A percentile compares a stretch with the other conserved stretches of the same genome.
phyloP scores from a whole-genome alignment of 345 rosid species.

The Erysimum cheiranthoides region DNA sequence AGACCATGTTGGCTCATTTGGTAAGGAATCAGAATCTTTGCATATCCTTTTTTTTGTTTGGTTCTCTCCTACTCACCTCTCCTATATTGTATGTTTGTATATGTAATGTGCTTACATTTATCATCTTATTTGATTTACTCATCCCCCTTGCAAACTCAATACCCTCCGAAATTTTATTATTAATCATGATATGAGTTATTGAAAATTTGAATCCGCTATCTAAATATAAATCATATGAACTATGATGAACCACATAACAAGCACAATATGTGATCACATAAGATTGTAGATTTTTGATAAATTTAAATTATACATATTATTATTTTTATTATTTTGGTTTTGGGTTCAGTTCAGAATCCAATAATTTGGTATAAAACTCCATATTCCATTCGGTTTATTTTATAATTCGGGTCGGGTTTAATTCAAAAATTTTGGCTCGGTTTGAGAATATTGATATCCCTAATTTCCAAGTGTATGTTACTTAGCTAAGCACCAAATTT shows the following conservation, averaged over 20 bases:
- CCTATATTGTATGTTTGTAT: conserved; percentile 30
- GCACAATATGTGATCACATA: too few species aligned
- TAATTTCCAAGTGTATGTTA: not conserved
- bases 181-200: not conserved
- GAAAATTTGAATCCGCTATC: not conserved
- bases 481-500: not conserved
- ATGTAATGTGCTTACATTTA: conserved; percentile 27
- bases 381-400: too few species aligned
- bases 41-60: not conserved
- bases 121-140: conserved; percentile 27
- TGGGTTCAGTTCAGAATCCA: too few species aligned
- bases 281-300: too few species aligned
- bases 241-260: too few species aligned
- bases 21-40: conserved; percentile 18
- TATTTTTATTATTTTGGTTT: too few species aligned
- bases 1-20: conserved; percentile 22
- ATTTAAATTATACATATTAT: too few species aligned
- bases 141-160: not conserved
- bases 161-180: conserved; percentile 3
- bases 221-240: too few species aligned
- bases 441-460: too few species aligned
- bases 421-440: too few species aligned
- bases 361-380: too few species aligned
- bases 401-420: too few species aligned
- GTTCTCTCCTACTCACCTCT: not conserved